These are phyloP conservation scores for Papiliotrema fonsecae DNA, from an alignment of 1,284 basidiomycete species.

Conservation along the genomic window DNA sequence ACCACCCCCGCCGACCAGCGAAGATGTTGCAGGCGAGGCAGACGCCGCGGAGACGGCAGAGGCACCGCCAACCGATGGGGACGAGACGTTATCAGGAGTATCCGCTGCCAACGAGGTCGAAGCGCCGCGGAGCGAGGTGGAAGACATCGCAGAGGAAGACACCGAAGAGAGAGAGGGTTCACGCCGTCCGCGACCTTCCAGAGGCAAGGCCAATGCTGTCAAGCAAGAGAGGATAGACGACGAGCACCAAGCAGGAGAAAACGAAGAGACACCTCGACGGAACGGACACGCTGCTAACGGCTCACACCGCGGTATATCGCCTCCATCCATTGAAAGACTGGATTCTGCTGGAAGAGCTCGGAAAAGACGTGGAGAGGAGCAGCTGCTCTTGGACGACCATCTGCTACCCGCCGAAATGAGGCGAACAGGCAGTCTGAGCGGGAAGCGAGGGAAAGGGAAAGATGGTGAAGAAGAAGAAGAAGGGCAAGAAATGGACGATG, in stretches of 20 bases:
- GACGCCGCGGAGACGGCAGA: too few relatives aligned
- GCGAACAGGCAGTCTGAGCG: constrained; percentile 11
- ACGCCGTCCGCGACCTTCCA: too few relatives aligned
- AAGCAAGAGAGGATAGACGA: too few relatives aligned
- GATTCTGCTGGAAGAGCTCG: constrained; percentile 8
- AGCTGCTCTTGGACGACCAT: constrained; percentile 39
- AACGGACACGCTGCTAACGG: too few relatives aligned
- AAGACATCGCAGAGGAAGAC: too few relatives aligned
- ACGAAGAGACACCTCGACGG: too few relatives aligned
- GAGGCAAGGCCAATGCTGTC: too few relatives aligned
- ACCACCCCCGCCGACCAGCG: constrained; percentile 33
- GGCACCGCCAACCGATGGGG: too few relatives aligned
- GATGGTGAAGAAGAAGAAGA: constrained; percentile 21
- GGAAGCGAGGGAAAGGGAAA: constrained; percentile 9
- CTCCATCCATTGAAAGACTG: not conserved
- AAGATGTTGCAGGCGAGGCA: constrained; percentile 22
- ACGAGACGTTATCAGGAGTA: too few relatives aligned
- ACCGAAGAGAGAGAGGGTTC: too few relatives aligned
- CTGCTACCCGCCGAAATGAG: constrained; percentile 36
- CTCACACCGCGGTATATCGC: not conserved
- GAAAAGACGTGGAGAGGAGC: constrained; percentile 38
- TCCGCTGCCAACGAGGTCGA: too few relatives aligned
- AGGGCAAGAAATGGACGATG: constrained; percentile 52
- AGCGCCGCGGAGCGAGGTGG: too few relatives aligned
- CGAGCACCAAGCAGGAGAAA: constrained; percentile 5